Conservation (phyloP, 495 filamentous ascomycete species). For the Daldinia caldariorum region DNA sequence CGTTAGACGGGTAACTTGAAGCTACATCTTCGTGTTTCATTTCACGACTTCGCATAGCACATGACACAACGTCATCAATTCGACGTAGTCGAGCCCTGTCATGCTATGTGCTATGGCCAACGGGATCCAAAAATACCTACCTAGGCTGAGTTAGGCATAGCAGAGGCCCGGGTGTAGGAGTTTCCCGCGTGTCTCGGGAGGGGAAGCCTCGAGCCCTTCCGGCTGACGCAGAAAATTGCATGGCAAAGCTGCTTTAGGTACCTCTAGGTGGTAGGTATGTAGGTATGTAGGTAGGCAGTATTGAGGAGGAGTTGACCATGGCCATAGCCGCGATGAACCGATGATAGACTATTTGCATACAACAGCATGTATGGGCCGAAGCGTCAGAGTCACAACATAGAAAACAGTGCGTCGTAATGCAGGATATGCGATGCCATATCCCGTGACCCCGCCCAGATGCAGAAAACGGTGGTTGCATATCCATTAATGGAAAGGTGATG, state of each 20-base stretch:
- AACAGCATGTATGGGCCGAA: slow-evolving; percentile 19
- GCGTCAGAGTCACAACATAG: slow-evolving; percentile 33
- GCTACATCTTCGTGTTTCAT: slow-evolving; percentile 32
- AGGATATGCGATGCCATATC: slow-evolving; percentile 35
- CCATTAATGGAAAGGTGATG: slow-evolving; percentile 5
- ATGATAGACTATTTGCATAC: slow-evolving; percentile 14
- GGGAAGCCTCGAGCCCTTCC: slow-evolving; percentile 28
- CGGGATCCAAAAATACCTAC: slow-evolving; percentile 18
- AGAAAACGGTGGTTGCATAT: slow-evolving; percentile 11
- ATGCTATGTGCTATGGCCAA: slow-evolving; percentile 12
- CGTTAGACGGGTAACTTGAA: slow-evolving; percentile 19
- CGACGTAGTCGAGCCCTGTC: slow-evolving; percentile 22
- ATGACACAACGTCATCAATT: slow-evolving; percentile 37
- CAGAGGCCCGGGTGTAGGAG: slow-evolving; percentile 26
- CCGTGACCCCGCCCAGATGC: slow-evolving; percentile 36
- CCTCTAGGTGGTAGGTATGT: no score
- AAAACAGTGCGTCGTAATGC: slow-evolving; percentile 37
- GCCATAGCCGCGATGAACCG: slow-evolving; percentile 3
- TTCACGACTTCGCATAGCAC: slow-evolving; percentile 31
- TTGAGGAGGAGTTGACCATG: slow-evolving; percentile 19
- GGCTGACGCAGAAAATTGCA: slow-evolving; percentile 28
- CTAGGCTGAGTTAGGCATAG: slow-evolving; percentile 14
- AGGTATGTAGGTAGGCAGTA: slow-evolving; percentile 6
- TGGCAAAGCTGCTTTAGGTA: slow-evolving; percentile 21
- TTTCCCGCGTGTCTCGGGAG: slow-evolving; percentile 43